Evolutionary conservation across 306 rosid species (phyloP).

Genomic region (Acmispon strigosus): DNA sequence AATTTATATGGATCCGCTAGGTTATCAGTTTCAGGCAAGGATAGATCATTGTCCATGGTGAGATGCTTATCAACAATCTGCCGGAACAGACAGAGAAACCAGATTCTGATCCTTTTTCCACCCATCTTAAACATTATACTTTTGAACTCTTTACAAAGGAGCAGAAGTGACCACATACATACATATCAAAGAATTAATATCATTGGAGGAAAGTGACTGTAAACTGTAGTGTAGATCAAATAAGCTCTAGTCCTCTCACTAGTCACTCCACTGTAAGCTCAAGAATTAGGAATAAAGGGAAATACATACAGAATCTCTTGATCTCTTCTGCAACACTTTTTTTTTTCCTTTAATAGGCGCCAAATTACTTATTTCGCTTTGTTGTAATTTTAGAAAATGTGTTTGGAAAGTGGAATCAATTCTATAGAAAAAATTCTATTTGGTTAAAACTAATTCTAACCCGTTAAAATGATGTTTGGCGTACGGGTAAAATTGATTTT

Average conservation of each 20-base stretch:
- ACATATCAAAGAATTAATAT: background rate
- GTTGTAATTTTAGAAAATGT: too few relatives aligned
- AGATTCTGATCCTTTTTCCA: constrained; percentile 61
- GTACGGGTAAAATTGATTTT: too few relatives aligned
- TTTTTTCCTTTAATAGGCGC: constrained; percentile 21
- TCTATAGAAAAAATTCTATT: too few relatives aligned
- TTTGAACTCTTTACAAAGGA: constrained; percentile 35
- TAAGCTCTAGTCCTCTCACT: constrained; percentile 18
- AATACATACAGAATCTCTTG: constrained; percentile 31
- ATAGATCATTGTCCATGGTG: constrained; percentile 24
- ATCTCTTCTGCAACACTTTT: constrained; percentile 18
- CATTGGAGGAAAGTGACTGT: background rate
- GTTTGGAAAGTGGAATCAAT: too few relatives aligned
- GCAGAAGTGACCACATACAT: constrained; percentile 39
- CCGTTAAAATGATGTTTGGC: too few relatives aligned
- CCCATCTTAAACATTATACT: constrained; percentile 34
- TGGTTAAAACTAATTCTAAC: too few relatives aligned
- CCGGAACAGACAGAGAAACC: constrained; percentile 30
- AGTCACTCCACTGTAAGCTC: constrained; percentile 26
- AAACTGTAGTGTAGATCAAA: background rate
- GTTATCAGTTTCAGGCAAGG: background rate
- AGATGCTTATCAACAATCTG: constrained; percentile 48
- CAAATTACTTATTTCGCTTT: background rate
- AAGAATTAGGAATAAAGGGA: constrained; percentile 27
- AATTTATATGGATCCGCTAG: background rate